Evolutionary conservation across 2,329 filamentous ascomycete genomes (phyloP).

Genomic region (Neonectria punicea): DNA sequence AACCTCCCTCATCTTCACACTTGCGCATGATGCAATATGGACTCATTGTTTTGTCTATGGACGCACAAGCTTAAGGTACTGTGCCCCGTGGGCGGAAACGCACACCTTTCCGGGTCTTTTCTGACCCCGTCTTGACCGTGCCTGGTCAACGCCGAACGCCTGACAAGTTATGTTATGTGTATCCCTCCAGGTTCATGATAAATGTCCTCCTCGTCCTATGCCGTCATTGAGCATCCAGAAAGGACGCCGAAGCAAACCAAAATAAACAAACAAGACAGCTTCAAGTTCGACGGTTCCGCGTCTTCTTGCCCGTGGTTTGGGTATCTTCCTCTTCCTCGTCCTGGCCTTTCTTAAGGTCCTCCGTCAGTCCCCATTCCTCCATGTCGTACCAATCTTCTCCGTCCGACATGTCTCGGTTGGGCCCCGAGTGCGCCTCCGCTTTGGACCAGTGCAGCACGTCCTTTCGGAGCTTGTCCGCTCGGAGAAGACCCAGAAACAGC

Average conservation of each 20-base stretch:
- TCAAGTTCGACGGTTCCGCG: conserved; percentile 60
- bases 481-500: conserved; percentile 76
- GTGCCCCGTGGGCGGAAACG: not conserved
- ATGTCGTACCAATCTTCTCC: conserved; percentile 91
- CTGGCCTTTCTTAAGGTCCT: conserved; percentile 82
- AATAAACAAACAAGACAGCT: conserved; percentile 9
- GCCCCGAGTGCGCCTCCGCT: conserved; percentile 76
- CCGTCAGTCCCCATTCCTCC: conserved; percentile 79
- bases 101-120: not conserved
- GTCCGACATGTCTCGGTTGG: conserved; percentile 81
- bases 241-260: conserved; percentile 2
- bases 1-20: not conserved
- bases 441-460: conserved; percentile 80
- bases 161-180: conserved; percentile 20
- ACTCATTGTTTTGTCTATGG: conserved; percentile 10
- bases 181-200: conserved; percentile 10
- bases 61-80: not conserved
- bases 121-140: not conserved
- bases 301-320: conserved; percentile 69
- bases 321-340: conserved; percentile 84
- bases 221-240: not conserved
- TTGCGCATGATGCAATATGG: not conserved
- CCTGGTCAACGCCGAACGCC: conserved; percentile 22
- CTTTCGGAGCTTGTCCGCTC: conserved; percentile 76
- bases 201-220: not conserved